A percentile compares a stretch with the other conserved stretches of the same genome.
Evolutionary conservation across 768 basidiomycete species (phyloP).

Genomic region (Leccinellum albellum): DNA sequence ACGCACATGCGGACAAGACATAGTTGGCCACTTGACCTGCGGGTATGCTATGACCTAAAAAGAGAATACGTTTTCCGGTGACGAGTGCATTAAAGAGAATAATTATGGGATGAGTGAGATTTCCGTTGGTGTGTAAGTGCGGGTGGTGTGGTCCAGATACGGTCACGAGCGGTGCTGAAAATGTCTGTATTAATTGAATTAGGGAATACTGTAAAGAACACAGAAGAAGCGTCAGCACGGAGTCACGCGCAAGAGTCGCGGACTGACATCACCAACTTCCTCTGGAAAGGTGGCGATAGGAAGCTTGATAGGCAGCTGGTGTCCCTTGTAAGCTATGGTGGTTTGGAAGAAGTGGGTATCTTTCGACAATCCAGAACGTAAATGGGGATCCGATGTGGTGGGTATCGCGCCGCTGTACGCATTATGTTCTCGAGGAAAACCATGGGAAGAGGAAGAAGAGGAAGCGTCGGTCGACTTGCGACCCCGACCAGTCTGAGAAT

Average conservation of each 20-base stretch:
- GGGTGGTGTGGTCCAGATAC: constrained; percentile 79
- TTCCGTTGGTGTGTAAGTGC: constrained; percentile 90
- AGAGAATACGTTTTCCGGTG: constrained; percentile 94
- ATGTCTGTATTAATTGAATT: constrained; percentile 84
- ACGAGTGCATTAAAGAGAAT: constrained; percentile 94
- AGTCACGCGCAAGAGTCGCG: constrained; percentile 5
- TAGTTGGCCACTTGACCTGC: constrained; percentile 88
- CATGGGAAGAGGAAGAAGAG: constrained; percentile 59
- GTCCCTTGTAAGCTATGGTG: constrained; percentile 75
- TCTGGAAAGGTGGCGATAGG: constrained; percentile 87
- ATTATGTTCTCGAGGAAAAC: constrained; percentile 39
- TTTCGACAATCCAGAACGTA: constrained; percentile 53
- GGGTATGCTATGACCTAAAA: constrained; percentile 85
- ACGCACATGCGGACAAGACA: constrained; percentile 90
- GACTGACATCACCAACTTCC: constrained; percentile 92
- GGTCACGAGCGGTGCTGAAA: constrained; percentile 55
- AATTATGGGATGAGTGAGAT: constrained; percentile 89
- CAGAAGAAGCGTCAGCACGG: constrained; percentile 5
- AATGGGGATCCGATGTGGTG: constrained; percentile 44
- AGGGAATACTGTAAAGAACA: constrained; percentile 70
- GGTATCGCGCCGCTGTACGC: constrained; percentile 36
- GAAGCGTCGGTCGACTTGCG: constrained; percentile 73
- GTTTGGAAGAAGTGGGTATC: constrained; percentile 97
- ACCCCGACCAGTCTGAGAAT: constrained; percentile 44
- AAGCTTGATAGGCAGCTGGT: constrained; percentile 85